These are phyloP conservation scores for Pneumocystis oryctolagi DNA, from an alignment of 1,139 yeast species.

Conservation along the genomic window DNA sequence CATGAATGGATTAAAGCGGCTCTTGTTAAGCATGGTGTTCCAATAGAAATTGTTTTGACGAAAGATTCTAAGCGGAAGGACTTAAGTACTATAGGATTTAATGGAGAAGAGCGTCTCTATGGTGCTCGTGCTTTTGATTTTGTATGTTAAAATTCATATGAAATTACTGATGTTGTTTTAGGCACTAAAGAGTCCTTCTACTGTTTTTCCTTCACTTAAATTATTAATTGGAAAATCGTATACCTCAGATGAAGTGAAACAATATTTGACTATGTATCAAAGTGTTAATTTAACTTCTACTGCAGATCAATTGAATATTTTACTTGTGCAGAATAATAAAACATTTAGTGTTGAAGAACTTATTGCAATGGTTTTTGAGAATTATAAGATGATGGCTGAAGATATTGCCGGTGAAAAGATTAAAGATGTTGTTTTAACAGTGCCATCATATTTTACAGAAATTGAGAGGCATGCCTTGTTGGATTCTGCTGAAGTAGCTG, in stretches of 20 bases:
- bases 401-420: conserved; percentile 33
- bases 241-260: conserved; percentile 28
- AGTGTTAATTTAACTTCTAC: conserved; percentile 43
- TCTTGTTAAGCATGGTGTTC: conserved; percentile 78
- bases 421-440: conserved; percentile 56
- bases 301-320: conserved; percentile 37
- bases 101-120: conserved; percentile 49
- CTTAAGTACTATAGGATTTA: conserved; percentile 57
- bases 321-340: conserved; percentile 37
- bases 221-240: conserved; percentile 50
- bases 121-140: conserved; percentile 64
- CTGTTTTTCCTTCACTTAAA: conserved; percentile 55
- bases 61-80: conserved; percentile 89
- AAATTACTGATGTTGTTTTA: neutral
- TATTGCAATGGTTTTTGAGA: conserved; percentile 65
- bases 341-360: conserved; percentile 60
- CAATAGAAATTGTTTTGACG: conserved; percentile 74
- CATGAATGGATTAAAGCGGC: conserved; percentile 78
- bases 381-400: conserved; percentile 52
- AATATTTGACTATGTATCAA: conserved; percentile 41
- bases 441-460: conserved; percentile 57
- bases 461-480: conserved; percentile 55
- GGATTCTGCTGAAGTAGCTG: conserved; percentile 63
- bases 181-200: conserved; percentile 50
- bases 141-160: conserved; percentile 24